Conservation (phyloP, 306 rosid genomes). For the Lithocarpus polystachyus region DNA sequence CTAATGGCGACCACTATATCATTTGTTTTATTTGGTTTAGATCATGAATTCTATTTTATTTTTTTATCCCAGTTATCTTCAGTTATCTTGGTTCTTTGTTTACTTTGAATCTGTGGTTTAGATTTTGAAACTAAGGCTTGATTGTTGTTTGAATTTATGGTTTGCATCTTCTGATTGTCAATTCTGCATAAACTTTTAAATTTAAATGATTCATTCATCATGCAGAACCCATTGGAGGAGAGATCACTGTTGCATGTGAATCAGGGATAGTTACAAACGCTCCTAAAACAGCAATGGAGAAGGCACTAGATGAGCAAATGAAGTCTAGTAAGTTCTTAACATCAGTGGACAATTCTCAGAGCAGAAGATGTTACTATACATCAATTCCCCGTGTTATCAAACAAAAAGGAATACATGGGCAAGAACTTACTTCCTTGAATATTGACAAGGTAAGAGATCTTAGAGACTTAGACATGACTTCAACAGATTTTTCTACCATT, state of each 20-base stretch:
- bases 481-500: neutral
- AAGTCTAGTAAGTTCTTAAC: conserved; percentile 36
- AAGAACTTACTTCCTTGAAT: conserved; percentile 81
- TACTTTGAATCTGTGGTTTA: neutral
- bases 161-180: neutral
- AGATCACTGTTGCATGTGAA: conserved; percentile 66
- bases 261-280: conserved; percentile 37
- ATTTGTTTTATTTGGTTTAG: neutral
- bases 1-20: neutral
- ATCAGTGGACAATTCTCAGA: conserved; percentile 42
- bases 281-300: conserved; percentile 51
- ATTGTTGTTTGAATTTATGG: neutral
- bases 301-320: conserved; percentile 42
- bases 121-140: no score
- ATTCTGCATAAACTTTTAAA: conserved; percentile 3
- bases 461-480: neutral
- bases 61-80: neutral
- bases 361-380: conserved; percentile 81
- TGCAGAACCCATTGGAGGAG: conserved; percentile 92
- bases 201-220: conserved; percentile 22
- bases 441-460: conserved; percentile 70
- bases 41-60: neutral
- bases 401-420: conserved; percentile 66
- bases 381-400: conserved; percentile 76
- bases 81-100: no score